Base-by-base conservation (phyloP, 2,329 filamentous ascomycete species). In the Daldinia eschscholtzii region DNA sequence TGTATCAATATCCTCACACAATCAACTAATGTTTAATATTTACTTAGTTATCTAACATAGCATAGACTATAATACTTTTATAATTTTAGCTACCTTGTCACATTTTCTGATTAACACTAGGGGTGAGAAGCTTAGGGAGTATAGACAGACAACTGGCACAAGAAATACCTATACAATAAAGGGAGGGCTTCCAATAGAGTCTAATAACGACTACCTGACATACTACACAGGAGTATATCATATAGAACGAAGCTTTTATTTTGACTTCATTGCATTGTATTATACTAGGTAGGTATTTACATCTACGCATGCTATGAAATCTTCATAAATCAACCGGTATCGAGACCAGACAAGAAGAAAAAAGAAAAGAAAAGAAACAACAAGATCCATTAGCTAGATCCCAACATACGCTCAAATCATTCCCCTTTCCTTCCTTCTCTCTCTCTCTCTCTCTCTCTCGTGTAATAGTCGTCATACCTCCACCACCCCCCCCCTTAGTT, bases 241-340 rank as follows among this genome's bases (percentile, higher is more conserved):
- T 28, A 23, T 30, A 50, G 23, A 30, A 30, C 6, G 0, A 6
- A 33, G 20, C 15, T n/a, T 18, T 52, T 12, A 30, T 23, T 30
- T 33, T 1, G 33, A 15, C 46, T 57, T 52, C 23, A 28, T 50
- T 35, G 28, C 26, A 46, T 61, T 35, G 33, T 9, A 35, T 35
- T 35, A 35, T 50, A 42, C 20, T 23, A 23, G 20, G 20, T 61
- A 55, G 37, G 18, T 37, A 30, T 37, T 64, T n/a, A 26, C 20
- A 37, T 56, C 28, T 35, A 55, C 26, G 30, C 33, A 63, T 18
- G 18, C 42, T 37, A 44, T 48, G 30, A n/a, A 55, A 61, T 57
- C 42, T 30, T 57, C 23, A 30, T 55, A 23, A 15, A 23, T 35
- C 23, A 42, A 18, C 28, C 26, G 37, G 42, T 13, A 57, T 44